Base-by-base conservation (phyloP, 2,329 filamentous ascomycete species). In the Fusarium goolgardi region DNA sequence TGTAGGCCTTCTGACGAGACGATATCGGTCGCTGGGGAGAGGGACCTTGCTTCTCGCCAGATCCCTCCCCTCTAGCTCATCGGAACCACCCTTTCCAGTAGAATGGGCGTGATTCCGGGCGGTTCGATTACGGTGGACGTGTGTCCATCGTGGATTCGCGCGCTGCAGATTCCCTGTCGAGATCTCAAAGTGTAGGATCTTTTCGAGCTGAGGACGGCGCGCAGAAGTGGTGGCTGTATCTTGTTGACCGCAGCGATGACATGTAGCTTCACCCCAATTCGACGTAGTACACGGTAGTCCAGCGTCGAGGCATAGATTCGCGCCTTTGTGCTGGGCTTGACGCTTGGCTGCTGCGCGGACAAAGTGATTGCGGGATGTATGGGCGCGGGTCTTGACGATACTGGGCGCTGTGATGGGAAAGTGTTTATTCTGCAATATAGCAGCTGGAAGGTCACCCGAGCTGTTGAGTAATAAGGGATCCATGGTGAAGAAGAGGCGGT, bases 1-100 rank as follows among this genome's bases (percentile, higher is more conserved):
- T 1, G 78, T 78, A 3, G 82, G 82, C 11, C 74, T 75, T 11
- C 80, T 77, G n/a, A 63, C 62, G 27, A 78, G 75, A 16, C 75
- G 74, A 16, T 66, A 70, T 35, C 71, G 60, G 60, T 82, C 81
- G 32, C 77, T 75, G 3, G 80, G 80, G 4, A 81, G 74, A n/a
- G 73, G 71, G n/a, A 78, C 63, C 39, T 71, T 65, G 59, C 77
- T 78, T 20, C 71, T 72, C 1, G 80, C 80, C 20, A 81, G 74
- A 12, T 77, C 76, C 27, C 73, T 63, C 35, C 75, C 77, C 61
- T 81, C 80, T 11, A 72, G 67, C 63, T 75, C 71, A 56, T 73
- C 73, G 39, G 61, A 63, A 23, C 34, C 45, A 43, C 52, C 52
- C 27, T 37, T 62, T 59, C 35, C 44, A 10, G 12, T 27, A 5